Evolutionary conservation across 306 rosid genomes (phyloP).

Genomic region (Malus asiatica): DNA sequence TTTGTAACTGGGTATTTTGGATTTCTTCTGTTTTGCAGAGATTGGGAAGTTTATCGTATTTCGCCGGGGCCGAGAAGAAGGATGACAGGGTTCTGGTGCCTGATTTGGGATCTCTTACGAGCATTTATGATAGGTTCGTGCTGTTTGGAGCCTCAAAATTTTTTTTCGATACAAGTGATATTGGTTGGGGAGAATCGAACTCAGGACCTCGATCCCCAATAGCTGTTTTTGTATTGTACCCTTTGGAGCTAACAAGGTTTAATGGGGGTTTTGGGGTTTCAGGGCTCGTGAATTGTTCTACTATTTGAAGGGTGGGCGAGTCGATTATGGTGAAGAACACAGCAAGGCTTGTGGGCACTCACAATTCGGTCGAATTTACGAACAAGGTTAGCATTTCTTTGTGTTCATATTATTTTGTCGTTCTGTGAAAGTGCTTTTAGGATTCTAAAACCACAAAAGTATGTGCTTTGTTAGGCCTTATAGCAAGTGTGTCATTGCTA

Average conservation of each 20-base stretch:
- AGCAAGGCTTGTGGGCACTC: slow-evolving; percentile 84
- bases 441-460: too few relatives aligned
- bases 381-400: slow-evolving; percentile 46
- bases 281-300: slow-evolving; percentile 97
- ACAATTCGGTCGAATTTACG: slow-evolving; percentile 70
- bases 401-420: neutral
- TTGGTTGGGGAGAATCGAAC: neutral
- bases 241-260: neutral
- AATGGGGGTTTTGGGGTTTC: slow-evolving; percentile 13
- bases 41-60: slow-evolving; percentile 80
- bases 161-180: neutral
- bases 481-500: neutral
- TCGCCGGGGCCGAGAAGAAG: slow-evolving; percentile 95
- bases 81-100: slow-evolving; percentile 96
- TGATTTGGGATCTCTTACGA: slow-evolving; percentile 93
- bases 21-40: slow-evolving; percentile 32
- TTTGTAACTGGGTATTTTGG: neutral
- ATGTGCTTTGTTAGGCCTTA: neutral
- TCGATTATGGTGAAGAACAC: slow-evolving; percentile 90
- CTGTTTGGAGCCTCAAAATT: neutral
- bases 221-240: neutral
- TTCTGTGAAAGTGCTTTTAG: neutral
- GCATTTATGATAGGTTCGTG: slow-evolving; percentile 74
- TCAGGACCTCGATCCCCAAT: neutral
- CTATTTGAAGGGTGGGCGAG: slow-evolving; percentile 91